Evolutionary conservation across 305 asterid species (phyloP).

Genomic region (Nicotiana rustica): DNA sequence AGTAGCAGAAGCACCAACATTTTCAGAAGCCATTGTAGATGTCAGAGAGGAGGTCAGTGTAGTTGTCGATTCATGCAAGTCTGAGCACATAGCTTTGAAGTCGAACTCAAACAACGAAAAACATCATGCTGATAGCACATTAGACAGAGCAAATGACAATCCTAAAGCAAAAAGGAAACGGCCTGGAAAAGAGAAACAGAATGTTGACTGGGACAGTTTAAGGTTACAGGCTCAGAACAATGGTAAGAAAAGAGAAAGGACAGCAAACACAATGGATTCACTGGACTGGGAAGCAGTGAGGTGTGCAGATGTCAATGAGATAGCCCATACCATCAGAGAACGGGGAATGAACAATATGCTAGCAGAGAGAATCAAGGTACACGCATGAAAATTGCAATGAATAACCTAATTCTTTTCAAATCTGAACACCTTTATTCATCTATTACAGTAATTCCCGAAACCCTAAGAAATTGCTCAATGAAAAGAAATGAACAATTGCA

Average conservation of each 20-base stretch:
- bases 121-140: constrained; percentile 46
- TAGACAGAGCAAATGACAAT: constrained; percentile 42
- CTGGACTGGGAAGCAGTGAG: constrained; percentile 97
- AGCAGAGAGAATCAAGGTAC: constrained; percentile 94
- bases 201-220: constrained; percentile 79
- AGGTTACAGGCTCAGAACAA: constrained; percentile 59
- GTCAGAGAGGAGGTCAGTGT: constrained; percentile 58
- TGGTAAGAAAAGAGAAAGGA: constrained; percentile 64
- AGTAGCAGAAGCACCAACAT: constrained; percentile 45
- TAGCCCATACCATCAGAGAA: constrained; percentile 84
- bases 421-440: constrained; percentile 26
- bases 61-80: constrained; percentile 48
- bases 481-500: constrained; percentile 48
- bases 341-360: constrained; percentile 98
- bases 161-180: constrained; percentile 54
- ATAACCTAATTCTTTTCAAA: constrained; percentile 23
- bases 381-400: constrained; percentile 32
- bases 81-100: constrained; percentile 55
- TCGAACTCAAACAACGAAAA: constrained; percentile 50
- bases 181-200: constrained; percentile 64
- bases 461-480: constrained; percentile 41
- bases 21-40: constrained; percentile 51
- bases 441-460: constrained; percentile 18
- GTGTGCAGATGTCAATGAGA: constrained; percentile 81
- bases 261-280: constrained; percentile 73